phyloP scores from a whole-genome alignment of 768 basidiomycete species.

The Collybiopsis luxurians region DNA sequence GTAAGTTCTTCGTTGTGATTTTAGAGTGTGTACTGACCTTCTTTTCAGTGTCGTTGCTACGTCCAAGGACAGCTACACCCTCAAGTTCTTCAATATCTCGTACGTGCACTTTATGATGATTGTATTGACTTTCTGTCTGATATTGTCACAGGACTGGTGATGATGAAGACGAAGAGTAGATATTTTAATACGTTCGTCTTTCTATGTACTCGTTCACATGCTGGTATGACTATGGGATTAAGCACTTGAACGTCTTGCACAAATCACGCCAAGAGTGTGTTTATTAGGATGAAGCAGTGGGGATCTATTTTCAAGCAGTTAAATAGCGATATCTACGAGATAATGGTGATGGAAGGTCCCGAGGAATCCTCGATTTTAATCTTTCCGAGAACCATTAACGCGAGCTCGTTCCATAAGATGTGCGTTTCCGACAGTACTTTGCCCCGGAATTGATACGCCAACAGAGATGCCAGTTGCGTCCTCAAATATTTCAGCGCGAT shows the following conservation, averaged over 20 bases:
- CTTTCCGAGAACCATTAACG: constrained; percentile 58
- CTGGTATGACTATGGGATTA: neutral
- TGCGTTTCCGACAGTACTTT: constrained; percentile 59
- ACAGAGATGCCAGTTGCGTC: constrained; percentile 50
- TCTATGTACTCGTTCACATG: neutral
- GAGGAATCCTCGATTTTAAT: constrained; percentile 35
- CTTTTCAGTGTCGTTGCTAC: constrained; percentile 79
- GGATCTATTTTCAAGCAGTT: neutral
- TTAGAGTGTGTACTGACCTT: constrained; percentile 9
- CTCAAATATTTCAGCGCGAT: constrained; percentile 82
- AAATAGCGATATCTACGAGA: neutral
- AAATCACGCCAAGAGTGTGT: neutral
- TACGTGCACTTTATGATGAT: constrained; percentile 33
- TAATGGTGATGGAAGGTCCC: neutral
- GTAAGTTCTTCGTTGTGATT: constrained; percentile 25
- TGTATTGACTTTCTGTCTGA: neutral
- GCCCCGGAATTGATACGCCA: constrained; percentile 67
- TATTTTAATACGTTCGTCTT: neutral
- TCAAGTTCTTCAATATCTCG: constrained; percentile 94
- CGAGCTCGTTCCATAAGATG: constrained; percentile 70
- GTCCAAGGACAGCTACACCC: constrained; percentile 89
- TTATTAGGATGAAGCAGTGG: neutral
- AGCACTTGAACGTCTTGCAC: neutral
- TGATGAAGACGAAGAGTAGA: constrained; percentile 34
- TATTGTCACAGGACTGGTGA: constrained; percentile 27